phyloP scores from a whole-genome alignment of 2,329 filamentous ascomycete species.

The Penicillium sp. region DNA sequence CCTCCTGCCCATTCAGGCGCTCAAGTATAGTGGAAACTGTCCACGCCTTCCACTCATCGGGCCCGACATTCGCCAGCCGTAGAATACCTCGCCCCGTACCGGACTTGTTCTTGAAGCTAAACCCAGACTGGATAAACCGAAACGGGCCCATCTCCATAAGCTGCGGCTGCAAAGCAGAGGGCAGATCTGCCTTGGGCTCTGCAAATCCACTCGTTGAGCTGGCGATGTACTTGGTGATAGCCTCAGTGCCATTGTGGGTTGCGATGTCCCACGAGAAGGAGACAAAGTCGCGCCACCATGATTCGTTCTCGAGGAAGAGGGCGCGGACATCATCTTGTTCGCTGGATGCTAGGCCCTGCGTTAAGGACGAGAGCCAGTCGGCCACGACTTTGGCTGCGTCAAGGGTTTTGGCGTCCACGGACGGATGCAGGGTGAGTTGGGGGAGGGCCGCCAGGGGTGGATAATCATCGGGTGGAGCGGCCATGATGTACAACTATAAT shows the following conservation, averaged over 20 bases:
- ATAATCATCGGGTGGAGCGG: background rate
- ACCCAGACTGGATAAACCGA: background rate
- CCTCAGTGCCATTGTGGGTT: background rate
- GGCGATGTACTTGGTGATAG: background rate
- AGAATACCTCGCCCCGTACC: background rate
- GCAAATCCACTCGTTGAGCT: background rate
- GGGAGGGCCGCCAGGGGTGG: background rate
- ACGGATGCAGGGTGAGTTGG: background rate
- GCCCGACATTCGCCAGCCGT: background rate
- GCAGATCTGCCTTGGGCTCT: background rate
- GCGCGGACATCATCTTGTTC: too few species aligned
- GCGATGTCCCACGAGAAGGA: conserved; percentile 1
- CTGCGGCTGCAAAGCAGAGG: background rate
- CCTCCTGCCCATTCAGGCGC: background rate
- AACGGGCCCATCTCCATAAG: background rate
- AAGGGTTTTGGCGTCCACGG: background rate
- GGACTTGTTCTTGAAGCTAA: background rate
- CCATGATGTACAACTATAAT: background rate
- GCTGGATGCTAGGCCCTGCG: background rate
- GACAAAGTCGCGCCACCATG: conserved; percentile 1
- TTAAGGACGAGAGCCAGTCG: background rate
- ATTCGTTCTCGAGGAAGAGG: background rate
- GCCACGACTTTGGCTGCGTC: background rate
- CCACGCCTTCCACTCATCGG: background rate
- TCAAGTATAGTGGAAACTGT: background rate